Base-by-base conservation (phyloP, 2,329 filamentous ascomycete genomes). In the Penicillium sp. region DNA sequence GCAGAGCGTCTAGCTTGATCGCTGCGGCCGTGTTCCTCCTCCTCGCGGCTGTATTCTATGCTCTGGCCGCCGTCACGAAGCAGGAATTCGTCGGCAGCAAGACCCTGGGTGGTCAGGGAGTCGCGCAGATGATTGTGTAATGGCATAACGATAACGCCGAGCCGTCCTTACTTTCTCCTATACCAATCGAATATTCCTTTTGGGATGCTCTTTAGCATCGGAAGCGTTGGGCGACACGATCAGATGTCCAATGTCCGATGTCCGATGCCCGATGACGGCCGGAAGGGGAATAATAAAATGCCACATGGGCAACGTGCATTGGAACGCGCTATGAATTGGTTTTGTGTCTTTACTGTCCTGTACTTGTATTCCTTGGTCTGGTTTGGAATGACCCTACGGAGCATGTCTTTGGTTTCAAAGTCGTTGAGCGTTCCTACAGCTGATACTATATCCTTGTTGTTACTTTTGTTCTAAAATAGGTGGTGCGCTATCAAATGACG, bases 61-160 rank as follows among this genome's bases (percentile, higher is more conserved):
- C 70, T 14, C 63, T 79, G 38, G 76, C 77, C 18, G 77, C 66
- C 34, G 34, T 77, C 51, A 78, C 69, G 64, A 74, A 71, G 42
- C 76, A 79, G 56, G 76, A 78, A 18, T 78, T 79, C 49, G 69
- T 77, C 22, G 70, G 75, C 77, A 97, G 92, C 82, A 97, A 97
- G 85, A 97, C 93, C 14, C 82, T 99, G 49, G 94, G 94, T 62
- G 94, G 94, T 49, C 88, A 90, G 63, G 93, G 93, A 48, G 89
- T 97, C 64, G 94, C 92, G 58, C 92, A 97, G 80, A 97, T 97
- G 93, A 97, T 97, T 77, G 92, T 97, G 69, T 96, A 63, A 64
- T 52, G 27, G 29, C 22, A 42, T 55, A 39, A 43, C 7, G 3
- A 47, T 45, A 4, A 42, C 40, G 32, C 46, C 39, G 29, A 39